Evolutionary conservation across 2,329 filamentous ascomycete genomes (phyloP), one percentile per base, ranked within the genome.

Genomic region (Coniochaeta sp.): DNA sequence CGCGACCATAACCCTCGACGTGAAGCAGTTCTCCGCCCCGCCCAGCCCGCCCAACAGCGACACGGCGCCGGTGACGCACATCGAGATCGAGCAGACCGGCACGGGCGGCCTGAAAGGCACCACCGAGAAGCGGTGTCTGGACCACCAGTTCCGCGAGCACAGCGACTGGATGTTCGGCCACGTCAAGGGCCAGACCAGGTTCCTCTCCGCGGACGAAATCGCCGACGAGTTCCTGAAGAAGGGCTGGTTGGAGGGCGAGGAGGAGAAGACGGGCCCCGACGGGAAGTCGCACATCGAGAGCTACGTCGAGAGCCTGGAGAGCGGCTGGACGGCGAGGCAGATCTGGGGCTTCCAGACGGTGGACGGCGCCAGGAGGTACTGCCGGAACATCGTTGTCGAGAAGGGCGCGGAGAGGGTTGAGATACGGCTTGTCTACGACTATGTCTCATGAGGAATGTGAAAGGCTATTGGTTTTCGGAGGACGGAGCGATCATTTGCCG

Each of bases 121-220:
- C 57, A 70, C 76, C 47, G 83, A 86, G 79, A 71, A 73, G 64
- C 82, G 83, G 61, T 81, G 77, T 69, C 67, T 82, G 58, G 82
- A 86, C 75, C 69, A 73, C 71, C 66, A 66, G 59, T 72, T 66
- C 65, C 86, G 88, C 66, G 81, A 84, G 63, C 90, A 93, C 77
- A 77, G 76, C 26, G 91, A 96, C 78, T 87, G 86, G 79, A 83
- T 96, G 65, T 96, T 96, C 72, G 92, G 92, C 61, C 77, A 75
- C 59, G 81, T 95, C 63, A 77, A 78, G 58, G 90, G 89, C 60
- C 80, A 79, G 62, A 84, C 81, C 50, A 74, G 77, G 54, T 86
- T 81, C 70, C 65, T 83, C 61, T 70, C 67, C 12, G 69, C 74
- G 22, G 77, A 74, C 19, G 79, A 81, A 19, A 72, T 85, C 40